phyloP scores from a whole-genome alignment of 1,284 basidiomycete species.

The Microbotryum lychnidis-dioicae region DNA sequence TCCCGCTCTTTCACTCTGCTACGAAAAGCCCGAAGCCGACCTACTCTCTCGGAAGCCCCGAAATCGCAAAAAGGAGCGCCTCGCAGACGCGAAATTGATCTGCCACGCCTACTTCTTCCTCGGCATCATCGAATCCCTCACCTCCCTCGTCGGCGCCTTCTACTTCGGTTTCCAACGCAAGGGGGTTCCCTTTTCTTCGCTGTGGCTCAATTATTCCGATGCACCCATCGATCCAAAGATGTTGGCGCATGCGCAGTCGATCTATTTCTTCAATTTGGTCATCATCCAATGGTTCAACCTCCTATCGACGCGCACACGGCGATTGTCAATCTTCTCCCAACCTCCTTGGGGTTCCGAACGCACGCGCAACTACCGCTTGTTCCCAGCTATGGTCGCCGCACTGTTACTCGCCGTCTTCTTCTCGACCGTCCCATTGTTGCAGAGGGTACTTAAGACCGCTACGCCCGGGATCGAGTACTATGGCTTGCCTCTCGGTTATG shows the following conservation, averaged over 20 bases:
- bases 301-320: conserved; percentile 48
- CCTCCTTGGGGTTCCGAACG: conserved; percentile 40
- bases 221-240: conserved; percentile 39
- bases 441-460: conserved; percentile 51
- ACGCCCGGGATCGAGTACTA: conserved; percentile 49
- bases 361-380: conserved; percentile 43
- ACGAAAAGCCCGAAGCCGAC: conserved; percentile 52
- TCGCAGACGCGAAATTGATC: conserved; percentile 49
- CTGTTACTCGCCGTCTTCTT: conserved; percentile 43
- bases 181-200: conserved; percentile 51
- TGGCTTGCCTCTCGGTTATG: conserved; percentile 47
- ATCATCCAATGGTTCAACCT: conserved; percentile 61
- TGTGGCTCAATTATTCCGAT: conserved; percentile 49
- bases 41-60: conserved; percentile 57
- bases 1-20: conserved; percentile 51
- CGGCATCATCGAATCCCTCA: conserved; percentile 51
- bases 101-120: conserved; percentile 59
- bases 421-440: conserved; percentile 37
- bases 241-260: conserved; percentile 44
- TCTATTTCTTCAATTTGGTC: conserved; percentile 47
- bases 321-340: conserved; percentile 48
- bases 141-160: conserved; percentile 47
- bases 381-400: conserved; percentile 48
- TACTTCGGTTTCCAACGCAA: conserved; percentile 38
- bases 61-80: conserved; percentile 49